Conservation (phyloP, 2,329 filamentous ascomycete species). For the Fusarium redolens region DNA sequence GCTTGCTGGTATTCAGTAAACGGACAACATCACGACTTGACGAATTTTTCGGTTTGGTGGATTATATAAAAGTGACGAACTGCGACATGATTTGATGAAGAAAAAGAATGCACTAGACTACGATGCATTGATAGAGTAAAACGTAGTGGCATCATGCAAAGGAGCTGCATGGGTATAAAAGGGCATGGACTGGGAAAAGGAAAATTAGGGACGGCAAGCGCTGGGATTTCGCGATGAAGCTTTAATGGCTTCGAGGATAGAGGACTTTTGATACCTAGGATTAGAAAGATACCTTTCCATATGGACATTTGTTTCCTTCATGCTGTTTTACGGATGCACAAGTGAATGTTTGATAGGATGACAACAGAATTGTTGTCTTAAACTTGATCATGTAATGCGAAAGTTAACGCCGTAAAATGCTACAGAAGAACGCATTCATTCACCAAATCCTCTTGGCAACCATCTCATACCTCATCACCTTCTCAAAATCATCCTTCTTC, state of each 20-base stretch:
- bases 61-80: conserved; percentile 31
- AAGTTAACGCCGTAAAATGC: conserved; percentile 21
- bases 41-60: conserved; percentile 24
- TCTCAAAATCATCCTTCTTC: conserved; percentile 67
- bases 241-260: conserved; percentile 19
- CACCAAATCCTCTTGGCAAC: conserved; percentile 96
- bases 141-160: conserved; percentile 19
- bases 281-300: conserved; percentile 41
- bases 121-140: conserved; percentile 41
- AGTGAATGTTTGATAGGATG: not conserved
- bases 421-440: conserved; percentile 51
- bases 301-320: conserved; percentile 3
- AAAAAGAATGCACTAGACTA: conserved; percentile 30
- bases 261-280: conserved; percentile 37
- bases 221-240: conserved; percentile 26
- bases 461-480: conserved; percentile 90
- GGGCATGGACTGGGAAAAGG: conserved; percentile 15
- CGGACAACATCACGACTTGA: conserved; percentile 30
- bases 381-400: not conserved
- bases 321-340: not conserved
- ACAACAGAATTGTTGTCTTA: not conserved
- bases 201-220: conserved; percentile 25
- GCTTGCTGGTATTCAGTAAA: conserved; percentile 46
- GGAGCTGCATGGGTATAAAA: conserved; percentile 20
- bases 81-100: conserved; percentile 45